A percentile compares a stretch with the other conserved stretches of the same genome.
Conservation (phyloP, 805 yeast species). For the Kazachstania psychrophila region DNA sequence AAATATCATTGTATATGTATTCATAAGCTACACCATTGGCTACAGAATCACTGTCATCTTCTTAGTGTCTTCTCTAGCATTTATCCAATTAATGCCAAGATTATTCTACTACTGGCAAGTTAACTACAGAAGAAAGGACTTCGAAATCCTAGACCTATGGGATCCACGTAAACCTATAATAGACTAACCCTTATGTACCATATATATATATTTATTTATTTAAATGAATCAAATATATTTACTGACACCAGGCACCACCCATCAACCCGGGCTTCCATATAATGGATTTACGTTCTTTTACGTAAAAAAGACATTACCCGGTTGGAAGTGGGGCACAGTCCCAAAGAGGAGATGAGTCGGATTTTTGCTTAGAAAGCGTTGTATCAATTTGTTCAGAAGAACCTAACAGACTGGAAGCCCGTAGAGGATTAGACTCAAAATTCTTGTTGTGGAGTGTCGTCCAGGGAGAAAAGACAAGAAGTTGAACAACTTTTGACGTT, state of each 20-base stretch:
- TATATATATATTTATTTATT: no score
- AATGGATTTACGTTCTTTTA: no score
- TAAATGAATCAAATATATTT: not conserved
- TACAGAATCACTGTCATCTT: conserved; percentile 16
- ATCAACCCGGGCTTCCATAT: conserved; percentile 1
- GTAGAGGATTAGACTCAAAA: no score
- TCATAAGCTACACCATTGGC: conserved; percentile 17
- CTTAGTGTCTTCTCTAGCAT: conserved; percentile 12
- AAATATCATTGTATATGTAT: conserved; percentile 19
- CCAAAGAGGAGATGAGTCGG: no score
- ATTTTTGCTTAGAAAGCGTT: no score
- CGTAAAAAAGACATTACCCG: no score
- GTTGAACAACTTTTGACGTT: not conserved
- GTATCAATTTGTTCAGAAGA: no score
- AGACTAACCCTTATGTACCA: conserved; percentile 3
- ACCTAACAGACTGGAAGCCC: no score
- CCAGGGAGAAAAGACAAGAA: not conserved
- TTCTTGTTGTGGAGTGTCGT: no score
- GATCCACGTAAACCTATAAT: conserved; percentile 15
- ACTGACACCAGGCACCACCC: not conserved
- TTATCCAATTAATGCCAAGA: conserved; percentile 19
- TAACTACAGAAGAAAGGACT: conserved; percentile 15
- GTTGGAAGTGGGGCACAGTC: no score
- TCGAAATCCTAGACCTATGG: conserved; percentile 14
- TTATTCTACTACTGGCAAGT: conserved; percentile 28